A percentile compares a stretch with the other conserved stretches of the same genome.
These are phyloP conservation scores for Gnomoniopsis smithogilvyi DNA, from an alignment of 2,329 filamentous ascomycete species.

Conservation along the genomic window DNA sequence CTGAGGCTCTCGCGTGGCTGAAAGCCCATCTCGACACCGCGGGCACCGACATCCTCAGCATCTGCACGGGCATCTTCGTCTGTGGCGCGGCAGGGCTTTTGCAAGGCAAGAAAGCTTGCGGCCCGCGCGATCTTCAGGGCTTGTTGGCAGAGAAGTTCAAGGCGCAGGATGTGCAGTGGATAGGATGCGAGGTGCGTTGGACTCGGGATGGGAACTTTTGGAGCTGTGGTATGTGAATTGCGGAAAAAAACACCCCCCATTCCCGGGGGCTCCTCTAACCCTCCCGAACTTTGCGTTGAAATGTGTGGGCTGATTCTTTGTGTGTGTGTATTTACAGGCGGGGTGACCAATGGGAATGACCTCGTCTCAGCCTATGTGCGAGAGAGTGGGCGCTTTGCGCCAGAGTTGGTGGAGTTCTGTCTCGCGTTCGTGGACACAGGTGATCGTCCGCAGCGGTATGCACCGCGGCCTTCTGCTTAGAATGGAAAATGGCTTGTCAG, in stretches of 20 bases:
- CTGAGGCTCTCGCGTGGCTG: conserved; percentile 40
- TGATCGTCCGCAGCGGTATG: conserved; percentile 43
- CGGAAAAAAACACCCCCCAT: not conserved
- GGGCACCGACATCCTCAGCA: conserved; percentile 45
- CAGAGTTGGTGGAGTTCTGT: conserved; percentile 40
- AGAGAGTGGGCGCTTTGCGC: conserved; percentile 39
- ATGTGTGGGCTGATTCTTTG: not conserved
- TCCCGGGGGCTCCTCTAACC: not conserved
- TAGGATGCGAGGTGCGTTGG: conserved; percentile 48
- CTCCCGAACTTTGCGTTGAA: not conserved
- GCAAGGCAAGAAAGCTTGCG: conserved; percentile 42
- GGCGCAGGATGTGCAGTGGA: conserved; percentile 31
- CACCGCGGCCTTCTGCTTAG: not conserved
- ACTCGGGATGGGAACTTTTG: conserved; percentile 51
- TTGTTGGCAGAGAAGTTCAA: conserved; percentile 35
- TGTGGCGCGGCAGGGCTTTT: conserved; percentile 47
- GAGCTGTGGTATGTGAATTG: conserved; percentile 45
- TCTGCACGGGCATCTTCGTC: conserved; percentile 49
- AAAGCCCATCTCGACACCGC: conserved; percentile 33
- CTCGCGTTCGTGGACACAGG: conserved; percentile 45
- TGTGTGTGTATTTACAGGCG: conserved; percentile 31
- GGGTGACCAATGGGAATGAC: conserved; percentile 55
- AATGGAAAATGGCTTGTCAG: no score
- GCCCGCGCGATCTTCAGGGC: conserved; percentile 42
- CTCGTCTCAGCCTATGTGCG: conserved; percentile 50